Percentiles rank a stretch among this genome's conserved stretches.
Conservation (phyloP, 2,329 filamentous ascomycete species). For the Ophiocordyceps robertsii region DNA sequence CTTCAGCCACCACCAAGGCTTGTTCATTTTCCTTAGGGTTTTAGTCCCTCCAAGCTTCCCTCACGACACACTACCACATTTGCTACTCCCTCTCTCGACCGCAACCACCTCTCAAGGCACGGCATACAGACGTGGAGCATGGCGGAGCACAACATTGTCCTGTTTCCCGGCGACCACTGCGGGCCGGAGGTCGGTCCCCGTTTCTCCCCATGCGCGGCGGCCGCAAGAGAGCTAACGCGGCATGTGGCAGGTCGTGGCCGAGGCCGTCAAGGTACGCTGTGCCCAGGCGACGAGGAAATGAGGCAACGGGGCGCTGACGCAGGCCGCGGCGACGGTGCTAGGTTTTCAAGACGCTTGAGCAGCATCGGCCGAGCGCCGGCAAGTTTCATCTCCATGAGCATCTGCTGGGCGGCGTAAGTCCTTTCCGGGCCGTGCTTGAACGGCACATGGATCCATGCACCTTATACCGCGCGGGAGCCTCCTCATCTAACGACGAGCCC, state of each 20-base stretch:
- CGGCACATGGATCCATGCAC: background rate
- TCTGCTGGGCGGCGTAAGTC: constrained; percentile 74
- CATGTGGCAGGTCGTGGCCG: constrained; percentile 51
- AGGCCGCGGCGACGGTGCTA: constrained; percentile 18
- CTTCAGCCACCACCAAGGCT: background rate
- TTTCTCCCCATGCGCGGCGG: constrained; percentile 13
- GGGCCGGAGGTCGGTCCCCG: constrained; percentile 57
- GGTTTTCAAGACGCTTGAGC: constrained; percentile 70
- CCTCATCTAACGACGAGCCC: background rate
- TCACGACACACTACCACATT: background rate
- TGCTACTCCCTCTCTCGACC: background rate
- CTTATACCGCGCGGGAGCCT: background rate
- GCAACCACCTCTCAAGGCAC: background rate
- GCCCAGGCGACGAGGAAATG: background rate
- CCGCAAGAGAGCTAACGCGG: constrained; percentile 7
- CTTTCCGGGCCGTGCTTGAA: background rate
- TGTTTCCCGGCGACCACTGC: constrained; percentile 73
- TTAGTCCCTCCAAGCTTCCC: background rate
- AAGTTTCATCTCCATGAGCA: constrained; percentile 87
- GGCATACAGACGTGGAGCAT: constrained; percentile 23
- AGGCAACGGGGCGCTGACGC: background rate
- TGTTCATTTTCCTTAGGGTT: background rate
- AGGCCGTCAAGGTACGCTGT: constrained; percentile 63
- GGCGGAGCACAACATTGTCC: constrained; percentile 64
- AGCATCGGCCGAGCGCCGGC: constrained; percentile 50